Evolutionary conservation across 2,329 filamentous ascomycete species (phyloP).

Genomic region (Tolypocladium amazonense): DNA sequence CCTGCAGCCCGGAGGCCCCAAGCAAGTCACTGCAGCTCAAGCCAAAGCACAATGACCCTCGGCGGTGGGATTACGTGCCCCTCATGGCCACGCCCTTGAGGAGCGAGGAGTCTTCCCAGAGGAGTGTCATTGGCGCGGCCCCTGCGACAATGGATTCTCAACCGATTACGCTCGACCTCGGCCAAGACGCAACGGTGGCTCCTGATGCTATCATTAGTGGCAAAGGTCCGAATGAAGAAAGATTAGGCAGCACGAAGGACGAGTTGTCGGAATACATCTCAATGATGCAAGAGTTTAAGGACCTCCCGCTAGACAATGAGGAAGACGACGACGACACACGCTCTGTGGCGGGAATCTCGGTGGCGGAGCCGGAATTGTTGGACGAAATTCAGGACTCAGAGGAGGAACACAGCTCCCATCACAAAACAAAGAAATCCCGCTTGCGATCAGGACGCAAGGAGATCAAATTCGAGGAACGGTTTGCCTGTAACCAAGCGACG

Average conservation of each 20-base stretch:
- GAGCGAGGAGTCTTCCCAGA: conserved; percentile 20
- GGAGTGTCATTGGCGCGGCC: conserved; percentile 9
- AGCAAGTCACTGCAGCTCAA: conserved; percentile 38
- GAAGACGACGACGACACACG: conserved; percentile 31
- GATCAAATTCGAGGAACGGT: conserved; percentile 33
- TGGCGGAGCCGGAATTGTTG: background rate
- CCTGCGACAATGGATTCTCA: conserved; percentile 13
- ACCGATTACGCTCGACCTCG: conserved; percentile 13
- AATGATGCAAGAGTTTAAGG: conserved; percentile 47
- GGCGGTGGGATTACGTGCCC: conserved; percentile 26
- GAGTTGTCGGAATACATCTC: conserved; percentile 55
- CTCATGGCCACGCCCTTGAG: conserved; percentile 25
- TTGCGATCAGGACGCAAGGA: conserved; percentile 14
- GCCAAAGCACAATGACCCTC: conserved; percentile 23
- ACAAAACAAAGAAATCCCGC: background rate
- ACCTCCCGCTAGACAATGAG: conserved; percentile 44
- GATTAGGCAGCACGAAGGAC: conserved; percentile 24
- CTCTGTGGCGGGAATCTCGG: conserved; percentile 4
- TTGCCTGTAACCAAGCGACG: conserved; percentile 44
- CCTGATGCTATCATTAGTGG: background rate
- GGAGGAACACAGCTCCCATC: background rate
- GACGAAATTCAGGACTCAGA: conserved; percentile 3
- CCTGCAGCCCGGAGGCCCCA: conserved; percentile 10
- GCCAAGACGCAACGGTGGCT: conserved; percentile 1
- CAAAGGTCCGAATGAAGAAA: background rate